Percentiles rank a stretch among this genome's conserved stretches.
phyloP scores from a whole-genome alignment of 208 protist species.

The Porcisia deanei region DNA sequence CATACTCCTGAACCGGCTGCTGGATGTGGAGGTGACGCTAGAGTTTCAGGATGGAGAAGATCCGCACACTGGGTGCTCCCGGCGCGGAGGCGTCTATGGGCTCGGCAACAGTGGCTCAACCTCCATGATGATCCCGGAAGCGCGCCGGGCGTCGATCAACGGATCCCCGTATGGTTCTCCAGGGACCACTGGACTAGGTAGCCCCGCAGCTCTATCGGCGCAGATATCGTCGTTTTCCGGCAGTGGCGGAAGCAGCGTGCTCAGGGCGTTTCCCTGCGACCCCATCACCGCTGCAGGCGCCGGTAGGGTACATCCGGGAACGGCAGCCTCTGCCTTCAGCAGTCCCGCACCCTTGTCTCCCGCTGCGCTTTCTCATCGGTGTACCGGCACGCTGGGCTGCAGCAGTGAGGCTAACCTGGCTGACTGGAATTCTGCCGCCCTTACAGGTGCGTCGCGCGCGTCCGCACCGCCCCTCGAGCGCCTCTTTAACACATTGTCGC shows the following conservation, averaged over 20 bases:
- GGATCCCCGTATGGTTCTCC: slow-evolving; percentile 18
- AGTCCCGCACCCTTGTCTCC: slow-evolving; percentile 20
- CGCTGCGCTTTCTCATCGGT: neutral
- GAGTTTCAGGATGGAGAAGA: slow-evolving; percentile 37
- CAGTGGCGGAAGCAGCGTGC: neutral
- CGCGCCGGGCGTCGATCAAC: neutral
- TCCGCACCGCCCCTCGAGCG: slow-evolving; percentile 7
- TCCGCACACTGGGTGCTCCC: neutral
- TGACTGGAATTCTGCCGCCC: neutral
- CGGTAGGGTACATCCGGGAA: neutral
- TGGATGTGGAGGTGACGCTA: slow-evolving; percentile 68
- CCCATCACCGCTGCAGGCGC: neutral
- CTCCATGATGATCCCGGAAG: neutral
- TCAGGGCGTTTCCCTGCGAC: neutral
- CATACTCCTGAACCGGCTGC: slow-evolving; percentile 58
- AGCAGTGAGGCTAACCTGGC: too few relatives aligned
- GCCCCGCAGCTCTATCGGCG: slow-evolving; percentile 8
- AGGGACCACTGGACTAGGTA: slow-evolving; percentile 5
- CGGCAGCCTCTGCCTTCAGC: slow-evolving; percentile 10
- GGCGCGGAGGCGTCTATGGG: neutral
- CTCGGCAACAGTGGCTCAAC: slow-evolving; percentile 6
- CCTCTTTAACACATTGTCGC: slow-evolving; percentile 23
- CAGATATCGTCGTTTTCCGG: neutral
- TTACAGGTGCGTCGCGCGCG: neutral
- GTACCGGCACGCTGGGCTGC: neutral